Evolutionary conservation across 768 basidiomycete species (phyloP).

Genomic region (Porphyrellus cyaneotinctus): DNA sequence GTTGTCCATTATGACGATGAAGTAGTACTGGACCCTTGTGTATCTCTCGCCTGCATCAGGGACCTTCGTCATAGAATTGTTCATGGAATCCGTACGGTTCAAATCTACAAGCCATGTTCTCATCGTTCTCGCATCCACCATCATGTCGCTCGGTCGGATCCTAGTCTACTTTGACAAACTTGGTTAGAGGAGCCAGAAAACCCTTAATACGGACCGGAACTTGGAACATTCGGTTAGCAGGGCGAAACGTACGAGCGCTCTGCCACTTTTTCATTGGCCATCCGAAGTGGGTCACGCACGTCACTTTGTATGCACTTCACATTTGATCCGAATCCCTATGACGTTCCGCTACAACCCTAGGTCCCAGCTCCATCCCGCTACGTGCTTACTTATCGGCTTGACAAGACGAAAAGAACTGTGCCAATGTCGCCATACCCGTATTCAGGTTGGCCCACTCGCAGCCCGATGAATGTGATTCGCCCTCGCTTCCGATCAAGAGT

Average conservation of each 20-base stretch:
- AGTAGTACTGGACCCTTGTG: not conserved
- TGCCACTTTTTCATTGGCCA: not conserved
- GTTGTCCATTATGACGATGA: not conserved
- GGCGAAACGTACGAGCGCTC: not conserved
- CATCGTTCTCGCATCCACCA: not conserved
- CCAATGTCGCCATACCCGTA: not conserved
- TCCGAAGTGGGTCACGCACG: not conserved
- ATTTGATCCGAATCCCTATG: not conserved
- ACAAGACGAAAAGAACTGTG: not conserved
- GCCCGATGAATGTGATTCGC: not conserved
- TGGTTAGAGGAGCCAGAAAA: not conserved
- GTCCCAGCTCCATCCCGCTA: not conserved
- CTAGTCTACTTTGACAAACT: not conserved
- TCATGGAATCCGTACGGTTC: not conserved
- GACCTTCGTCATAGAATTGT: not conserved
- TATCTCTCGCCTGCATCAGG: not conserved
- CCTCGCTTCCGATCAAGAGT: not conserved
- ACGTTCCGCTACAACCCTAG: not conserved
- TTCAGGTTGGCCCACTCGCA: not conserved
- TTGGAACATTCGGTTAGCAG: not conserved
- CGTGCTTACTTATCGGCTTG: not conserved
- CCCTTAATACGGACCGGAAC: not conserved
- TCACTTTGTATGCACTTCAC: not conserved
- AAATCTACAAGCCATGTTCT: not conserved
- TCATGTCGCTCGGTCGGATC: not conserved